phyloP scores from a whole-genome alignment of 208 protist species.

The Trypanosoma boissoni region DNA sequence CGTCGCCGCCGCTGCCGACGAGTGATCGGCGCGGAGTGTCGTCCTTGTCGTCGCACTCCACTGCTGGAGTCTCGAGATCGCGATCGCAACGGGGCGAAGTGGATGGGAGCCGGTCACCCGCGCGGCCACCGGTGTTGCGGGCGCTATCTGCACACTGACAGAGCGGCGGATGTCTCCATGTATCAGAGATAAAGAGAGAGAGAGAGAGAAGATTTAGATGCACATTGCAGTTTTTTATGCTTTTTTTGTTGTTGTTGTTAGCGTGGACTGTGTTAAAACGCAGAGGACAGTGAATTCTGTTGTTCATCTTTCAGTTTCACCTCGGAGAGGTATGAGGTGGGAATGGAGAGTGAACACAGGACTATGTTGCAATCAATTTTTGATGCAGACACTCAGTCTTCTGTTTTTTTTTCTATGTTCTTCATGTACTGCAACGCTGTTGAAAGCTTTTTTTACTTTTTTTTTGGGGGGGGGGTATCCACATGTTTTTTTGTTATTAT shows the following conservation, averaged over 20 bases:
- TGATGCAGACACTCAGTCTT: neutral
- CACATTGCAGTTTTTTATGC: neutral
- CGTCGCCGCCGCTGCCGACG: no score
- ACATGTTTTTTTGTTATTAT: no score
- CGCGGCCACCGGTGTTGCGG: conserved; percentile 45
- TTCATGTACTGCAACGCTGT: neutral
- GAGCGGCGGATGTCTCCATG: neutral
- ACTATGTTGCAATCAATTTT: no score
- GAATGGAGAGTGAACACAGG: no score
- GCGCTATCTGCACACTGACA: conserved; percentile 10
- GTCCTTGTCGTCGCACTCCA: conserved; percentile 14
- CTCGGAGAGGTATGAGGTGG: no score
- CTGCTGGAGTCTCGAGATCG: conserved; percentile 36
- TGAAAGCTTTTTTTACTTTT: no score
- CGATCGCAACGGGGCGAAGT: conserved; percentile 26
- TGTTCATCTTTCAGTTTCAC: neutral
- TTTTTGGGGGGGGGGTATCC: no score
- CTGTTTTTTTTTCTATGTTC: neutral
- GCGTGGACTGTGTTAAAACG: neutral
- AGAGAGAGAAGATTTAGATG: neutral
- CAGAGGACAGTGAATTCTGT: neutral
- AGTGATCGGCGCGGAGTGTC: no score
- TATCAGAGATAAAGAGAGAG: neutral
- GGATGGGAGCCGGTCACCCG: conserved; percentile 51
- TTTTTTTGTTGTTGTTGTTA: neutral